Evolutionary conservation across 176 grass and related monocot genomes (phyloP), one percentile per base, ranked within the genome.

Genomic region (Miscanthus lutarioriparius): DNA sequence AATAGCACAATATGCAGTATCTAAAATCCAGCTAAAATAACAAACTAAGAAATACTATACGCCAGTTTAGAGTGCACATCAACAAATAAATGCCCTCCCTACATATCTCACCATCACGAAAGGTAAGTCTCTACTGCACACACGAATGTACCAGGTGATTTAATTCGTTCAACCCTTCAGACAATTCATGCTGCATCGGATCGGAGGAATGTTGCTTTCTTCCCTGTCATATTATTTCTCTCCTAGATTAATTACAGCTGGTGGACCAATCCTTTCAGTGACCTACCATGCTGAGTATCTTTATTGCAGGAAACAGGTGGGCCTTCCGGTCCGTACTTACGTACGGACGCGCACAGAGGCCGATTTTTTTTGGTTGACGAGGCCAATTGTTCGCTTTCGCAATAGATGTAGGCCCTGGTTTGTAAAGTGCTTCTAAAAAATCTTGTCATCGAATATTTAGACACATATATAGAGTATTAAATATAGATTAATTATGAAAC

Each of bases 61-160:
- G 51, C 38, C 61, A 25, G 59, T 32, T 75, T 8, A 17, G 62
- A 87, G 36, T 61, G 48, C 47, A 37, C 45, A 27, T 58, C 79
- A 62, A 67, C 86, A 43, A 82, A 67, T 48, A 27, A 64, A 44
- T 16, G 8, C 19, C 58, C 3, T 44, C 15, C 43, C 16, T 30
- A 15, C 38, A 66, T 33, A 22, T 79, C 61, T 79, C 77, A 66
- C 61, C 48, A 82, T 77, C 78, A 58, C 35, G 45, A 82, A 49
- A 80, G 75, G 33, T 3, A 45, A 13, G 30, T 32, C 30, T 32
- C 30, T 32, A 2, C 30, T 32, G 30, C 30, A 32, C 30, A 32
- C 2, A 1, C 30, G 23, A 78, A 44, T 64, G 76, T 45, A 64
- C 47, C 15, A 5, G n/a, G 14, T 20, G 38, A 17, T n/a, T n/a